phyloP scores from a whole-genome alignment of 1,284 basidiomycete genomes.

The Moniliophthora roreri region DNA sequence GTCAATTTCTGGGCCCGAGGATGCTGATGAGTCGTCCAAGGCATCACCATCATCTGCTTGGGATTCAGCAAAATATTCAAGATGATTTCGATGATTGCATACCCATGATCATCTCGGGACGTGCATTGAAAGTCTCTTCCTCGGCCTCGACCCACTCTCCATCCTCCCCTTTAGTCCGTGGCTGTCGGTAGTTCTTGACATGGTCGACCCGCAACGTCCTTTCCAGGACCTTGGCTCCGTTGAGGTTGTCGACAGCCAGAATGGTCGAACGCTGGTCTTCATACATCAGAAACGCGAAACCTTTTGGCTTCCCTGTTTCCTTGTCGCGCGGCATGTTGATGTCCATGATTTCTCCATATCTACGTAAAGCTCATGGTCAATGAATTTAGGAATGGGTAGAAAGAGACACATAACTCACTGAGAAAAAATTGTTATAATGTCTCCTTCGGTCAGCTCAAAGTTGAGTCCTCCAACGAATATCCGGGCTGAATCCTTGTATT shows the following conservation, averaged over 20 bases:
- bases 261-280: constrained; percentile 97
- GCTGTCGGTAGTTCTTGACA: constrained; percentile 91
- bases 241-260: constrained; percentile 97
- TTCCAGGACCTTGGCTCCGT: constrained; percentile 88
- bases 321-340: constrained; percentile 94
- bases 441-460: constrained; percentile 92
- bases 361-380: constrained; percentile 28
- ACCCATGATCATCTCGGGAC: constrained; percentile 72
- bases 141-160: constrained; percentile 90
- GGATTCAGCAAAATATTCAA: constrained; percentile 3
- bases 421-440: constrained; percentile 96
- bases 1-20: constrained; percentile 75
- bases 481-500: constrained; percentile 97
- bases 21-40: constrained; percentile 63
- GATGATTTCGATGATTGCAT: constrained; percentile 22
- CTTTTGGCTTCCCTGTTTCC: constrained; percentile 83
- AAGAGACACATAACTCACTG: constrained; percentile 75
- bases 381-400: not conserved
- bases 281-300: constrained; percentile 99
- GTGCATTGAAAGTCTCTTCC: constrained; percentile 83
- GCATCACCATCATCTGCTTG: constrained; percentile 29
- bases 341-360: constrained; percentile 95
- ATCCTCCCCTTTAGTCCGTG: constrained; percentile 76
- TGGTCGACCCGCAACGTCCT: constrained; percentile 92
- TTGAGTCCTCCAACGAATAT: constrained; percentile 89